Evolutionary conservation across 192 early-diverging fungal genomes (phyloP).

Genomic region (Backusella mclennaniae): DNA sequence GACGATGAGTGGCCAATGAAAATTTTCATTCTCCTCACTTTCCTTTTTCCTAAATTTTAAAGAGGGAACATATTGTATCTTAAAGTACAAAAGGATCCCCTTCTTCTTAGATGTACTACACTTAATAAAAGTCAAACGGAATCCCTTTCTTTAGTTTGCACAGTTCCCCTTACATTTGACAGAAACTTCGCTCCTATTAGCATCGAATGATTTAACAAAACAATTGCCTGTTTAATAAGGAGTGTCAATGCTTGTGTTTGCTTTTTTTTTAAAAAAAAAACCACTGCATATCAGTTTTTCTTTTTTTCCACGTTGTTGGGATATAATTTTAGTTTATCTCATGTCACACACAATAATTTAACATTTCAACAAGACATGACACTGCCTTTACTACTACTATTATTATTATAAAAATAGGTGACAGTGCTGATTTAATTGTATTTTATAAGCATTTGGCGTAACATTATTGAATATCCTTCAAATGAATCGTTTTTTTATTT

Average conservation of each 20-base stretch:
- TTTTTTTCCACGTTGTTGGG: background rate
- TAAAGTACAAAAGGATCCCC: background rate
- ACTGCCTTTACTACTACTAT: background rate
- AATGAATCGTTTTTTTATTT: background rate
- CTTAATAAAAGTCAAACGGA: background rate
- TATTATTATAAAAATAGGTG: background rate
- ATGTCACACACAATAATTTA: background rate
- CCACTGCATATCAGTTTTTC: background rate
- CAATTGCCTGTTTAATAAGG: conserved; percentile 1
- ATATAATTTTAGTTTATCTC: background rate
- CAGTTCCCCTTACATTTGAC: background rate
- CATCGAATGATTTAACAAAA: background rate
- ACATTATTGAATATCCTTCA: background rate
- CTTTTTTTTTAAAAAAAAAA: background rate
- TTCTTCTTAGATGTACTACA: background rate
- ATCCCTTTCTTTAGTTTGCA: background rate
- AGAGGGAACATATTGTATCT: background rate
- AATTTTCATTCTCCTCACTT: conserved; percentile 1
- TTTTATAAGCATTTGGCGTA: background rate
- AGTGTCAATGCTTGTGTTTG: background rate
- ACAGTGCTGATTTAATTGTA: too few relatives aligned
- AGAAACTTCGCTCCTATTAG: background rate
- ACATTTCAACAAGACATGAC: background rate
- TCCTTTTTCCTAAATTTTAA: background rate
- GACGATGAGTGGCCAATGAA: background rate